phyloP scores from a whole-genome alignment of 2,329 filamentous ascomycete genomes.

The Exserohilum turcica region DNA sequence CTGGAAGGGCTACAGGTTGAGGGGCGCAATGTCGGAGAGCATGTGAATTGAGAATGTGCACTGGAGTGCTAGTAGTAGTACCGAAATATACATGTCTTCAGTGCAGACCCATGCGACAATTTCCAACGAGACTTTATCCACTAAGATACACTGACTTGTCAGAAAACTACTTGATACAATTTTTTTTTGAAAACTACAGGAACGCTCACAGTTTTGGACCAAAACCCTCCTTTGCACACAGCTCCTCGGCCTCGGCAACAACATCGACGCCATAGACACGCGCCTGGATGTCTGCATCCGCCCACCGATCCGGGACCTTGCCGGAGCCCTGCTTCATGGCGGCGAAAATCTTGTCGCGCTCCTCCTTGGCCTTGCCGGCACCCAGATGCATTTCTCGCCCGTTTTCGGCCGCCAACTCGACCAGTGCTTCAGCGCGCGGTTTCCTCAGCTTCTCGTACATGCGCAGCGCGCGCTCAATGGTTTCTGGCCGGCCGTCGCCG shows the following conservation, averaged over 20 bases:
- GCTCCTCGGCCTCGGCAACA: slow-evolving; percentile 51
- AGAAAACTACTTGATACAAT: neutral
- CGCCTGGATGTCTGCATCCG: slow-evolving; percentile 57
- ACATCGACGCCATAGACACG: slow-evolving; percentile 56
- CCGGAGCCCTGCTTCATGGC: slow-evolving; percentile 52
- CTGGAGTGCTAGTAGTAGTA: neutral
- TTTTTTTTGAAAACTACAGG: neutral
- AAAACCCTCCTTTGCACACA: slow-evolving; percentile 47
- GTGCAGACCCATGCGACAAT: neutral
- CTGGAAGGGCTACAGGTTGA: slow-evolving; percentile 29
- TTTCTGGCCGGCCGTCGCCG: slow-evolving; percentile 47
- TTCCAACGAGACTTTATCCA: neutral
- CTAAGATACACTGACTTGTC: neutral
- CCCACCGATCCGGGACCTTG: slow-evolving; percentile 58
- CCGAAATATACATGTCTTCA: neutral
- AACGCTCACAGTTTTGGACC: slow-evolving; percentile 28
- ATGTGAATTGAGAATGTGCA: slow-evolving; percentile 6
- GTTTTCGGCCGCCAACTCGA: slow-evolving; percentile 61
- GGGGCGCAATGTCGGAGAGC: slow-evolving; percentile 27
- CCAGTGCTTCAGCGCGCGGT: slow-evolving; percentile 61
- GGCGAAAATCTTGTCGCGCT: slow-evolving; percentile 62
- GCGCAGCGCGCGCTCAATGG: slow-evolving; percentile 59
- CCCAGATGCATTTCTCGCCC: slow-evolving; percentile 62
- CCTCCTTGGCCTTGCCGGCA: slow-evolving; percentile 63
- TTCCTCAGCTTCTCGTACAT: slow-evolving; percentile 64